These are phyloP conservation scores for Neurospora cerealis DNA, from an alignment of 495 filamentous ascomycete species.

Conservation along the genomic window DNA sequence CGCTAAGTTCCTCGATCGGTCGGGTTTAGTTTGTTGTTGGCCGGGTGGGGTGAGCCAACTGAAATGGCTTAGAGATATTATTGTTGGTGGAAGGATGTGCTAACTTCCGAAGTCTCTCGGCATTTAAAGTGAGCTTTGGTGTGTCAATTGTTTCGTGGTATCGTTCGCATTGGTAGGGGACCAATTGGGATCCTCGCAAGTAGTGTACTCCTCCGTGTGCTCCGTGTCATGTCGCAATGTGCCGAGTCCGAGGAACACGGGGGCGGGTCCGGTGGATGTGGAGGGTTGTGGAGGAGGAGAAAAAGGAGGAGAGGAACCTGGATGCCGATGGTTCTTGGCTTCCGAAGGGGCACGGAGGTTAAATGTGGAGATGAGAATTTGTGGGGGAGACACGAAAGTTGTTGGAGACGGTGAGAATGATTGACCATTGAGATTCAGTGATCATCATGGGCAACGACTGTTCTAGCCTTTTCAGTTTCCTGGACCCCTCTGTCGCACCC, in stretches of 20 bases:
- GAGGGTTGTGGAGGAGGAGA: neutral
- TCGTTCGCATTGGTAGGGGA: neutral
- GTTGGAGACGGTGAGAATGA: neutral
- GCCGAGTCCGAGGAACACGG: neutral
- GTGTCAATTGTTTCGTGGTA: neutral
- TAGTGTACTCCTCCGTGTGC: neutral
- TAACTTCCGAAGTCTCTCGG: neutral
- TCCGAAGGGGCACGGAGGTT: slow-evolving; percentile 15
- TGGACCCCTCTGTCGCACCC: neutral
- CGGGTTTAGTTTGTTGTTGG: neutral
- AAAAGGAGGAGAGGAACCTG: neutral
- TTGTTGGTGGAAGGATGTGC: neutral
- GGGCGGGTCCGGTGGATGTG: slow-evolving; percentile 4
- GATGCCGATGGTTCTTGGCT: slow-evolving; percentile 5
- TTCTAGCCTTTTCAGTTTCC: neutral
- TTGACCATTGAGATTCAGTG: neutral
- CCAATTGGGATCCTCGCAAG: neutral
- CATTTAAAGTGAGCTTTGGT: neutral
- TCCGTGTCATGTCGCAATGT: neutral
- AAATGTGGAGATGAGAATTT: slow-evolving; percentile 12
- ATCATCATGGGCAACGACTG: neutral
- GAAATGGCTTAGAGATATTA: neutral
- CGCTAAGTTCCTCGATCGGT: neutral
- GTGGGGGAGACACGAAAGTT: slow-evolving; percentile 22
- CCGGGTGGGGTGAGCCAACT: neutral